These are phyloP conservation scores for Ceratobasidium papillatum DNA, from an alignment of 1,284 basidiomycete genomes.

Conservation along the genomic window DNA sequence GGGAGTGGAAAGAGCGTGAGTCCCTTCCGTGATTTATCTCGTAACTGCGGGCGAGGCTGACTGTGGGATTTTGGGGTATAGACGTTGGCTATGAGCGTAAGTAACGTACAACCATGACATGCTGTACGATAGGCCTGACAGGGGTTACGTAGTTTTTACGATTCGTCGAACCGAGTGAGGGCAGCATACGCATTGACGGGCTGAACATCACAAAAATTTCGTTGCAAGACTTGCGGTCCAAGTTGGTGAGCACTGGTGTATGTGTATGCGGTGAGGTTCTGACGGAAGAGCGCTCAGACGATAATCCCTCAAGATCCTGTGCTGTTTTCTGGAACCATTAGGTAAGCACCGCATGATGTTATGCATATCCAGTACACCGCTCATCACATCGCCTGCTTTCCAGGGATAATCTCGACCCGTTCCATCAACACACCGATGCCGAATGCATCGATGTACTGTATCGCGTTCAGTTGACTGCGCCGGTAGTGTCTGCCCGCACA, in stretches of 20 bases:
- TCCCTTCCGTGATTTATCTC: background rate
- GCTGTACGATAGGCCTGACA: constrained; percentile 72
- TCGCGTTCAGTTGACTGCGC: constrained; percentile 22
- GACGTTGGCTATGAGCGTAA: constrained; percentile 42
- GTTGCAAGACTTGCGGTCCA: constrained; percentile 77
- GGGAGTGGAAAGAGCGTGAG: constrained; percentile 60
- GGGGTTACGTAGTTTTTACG: constrained; percentile 65
- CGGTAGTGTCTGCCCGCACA: constrained; percentile 18
- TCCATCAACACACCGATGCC: constrained; percentile 65
- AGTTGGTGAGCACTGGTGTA: constrained; percentile 44
- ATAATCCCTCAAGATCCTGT: constrained; percentile 85
- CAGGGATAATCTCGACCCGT: constrained; percentile 70
- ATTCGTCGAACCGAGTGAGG: constrained; percentile 80
- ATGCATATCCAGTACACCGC: background rate
- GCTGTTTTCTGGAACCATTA: constrained; percentile 81
- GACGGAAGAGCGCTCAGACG: constrained; percentile 57
- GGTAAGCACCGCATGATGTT: constrained; percentile 53
- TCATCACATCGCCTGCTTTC: constrained; percentile 7
- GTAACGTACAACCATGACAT: constrained; percentile 51
- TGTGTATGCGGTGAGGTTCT: background rate
- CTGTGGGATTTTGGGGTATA: background rate
- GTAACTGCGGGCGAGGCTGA: background rate
- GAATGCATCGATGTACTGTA: constrained; percentile 69
- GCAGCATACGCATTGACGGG: constrained; percentile 77
- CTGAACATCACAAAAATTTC: constrained; percentile 84